Base-by-base conservation (phyloP, 495 filamentous ascomycete genomes). In the Penicillium argentinense region DNA sequence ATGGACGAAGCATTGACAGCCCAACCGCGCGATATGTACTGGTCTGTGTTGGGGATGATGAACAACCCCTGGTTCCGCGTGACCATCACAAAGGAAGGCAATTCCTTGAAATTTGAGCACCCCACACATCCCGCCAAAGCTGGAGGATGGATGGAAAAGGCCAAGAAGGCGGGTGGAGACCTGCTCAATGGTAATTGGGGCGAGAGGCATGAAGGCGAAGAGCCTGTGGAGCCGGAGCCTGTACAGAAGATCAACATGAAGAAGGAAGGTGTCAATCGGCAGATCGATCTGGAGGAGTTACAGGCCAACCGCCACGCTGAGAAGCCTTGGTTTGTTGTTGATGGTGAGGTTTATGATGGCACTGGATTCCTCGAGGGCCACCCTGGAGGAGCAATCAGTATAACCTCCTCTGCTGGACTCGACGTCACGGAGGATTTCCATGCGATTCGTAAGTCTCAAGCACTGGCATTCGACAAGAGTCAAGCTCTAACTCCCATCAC, bases 41-140 rank as follows among this genome's bases (percentile, higher is more conserved):
- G 92, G 92, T 88, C 81, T 45, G 91, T 96, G 13, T 69, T 97
- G 30, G 92, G 92, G 0, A 97, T 97, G 92, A 97, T 97, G 92
- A 96, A 97, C 62, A 97, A 96, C 58, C 86, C 91, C 5, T 97
- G 92, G 92, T 97, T 85, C 64, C 76, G 92, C 12, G 76, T 97
- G 5, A 78, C 82, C 4, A 88, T 97, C 46, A 82, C 78, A 30
- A 84, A 85, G 46, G 87, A 95, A 51, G 77, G 71, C 0, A 74
- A 82, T 25, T 60, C 51, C 17, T 64, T 97, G 32, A 77, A 81
- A 6, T 97, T 97, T 47, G 91, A 97, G 52, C 92, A 97, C 56
- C 92, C 92, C 1, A 95, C 88, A 1, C 86, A 91, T 54, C 91
- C 92, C 9, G 84, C 83, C 0, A 82, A 83, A 44, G 76, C 86